A percentile compares a stretch with the other conserved stretches of the same genome.
Conservation (phyloP, 805 yeast species). For the Helenozyma baotianmanensis region DNA sequence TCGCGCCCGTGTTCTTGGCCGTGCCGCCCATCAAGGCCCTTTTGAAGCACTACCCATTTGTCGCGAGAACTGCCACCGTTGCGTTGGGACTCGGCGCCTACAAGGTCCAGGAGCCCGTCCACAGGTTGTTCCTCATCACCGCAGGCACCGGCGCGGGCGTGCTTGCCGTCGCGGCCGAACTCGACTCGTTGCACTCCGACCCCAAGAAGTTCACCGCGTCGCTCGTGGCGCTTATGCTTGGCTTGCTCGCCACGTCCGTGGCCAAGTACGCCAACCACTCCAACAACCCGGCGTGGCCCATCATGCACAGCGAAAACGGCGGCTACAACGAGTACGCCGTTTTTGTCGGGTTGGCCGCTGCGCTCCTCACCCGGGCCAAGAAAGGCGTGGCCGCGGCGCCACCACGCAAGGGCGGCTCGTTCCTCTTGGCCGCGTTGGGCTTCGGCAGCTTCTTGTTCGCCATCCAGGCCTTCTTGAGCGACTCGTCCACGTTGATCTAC, state of each 20-base stretch:
- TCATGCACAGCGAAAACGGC: conserved; percentile 79
- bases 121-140: conserved; percentile 60
- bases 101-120: conserved; percentile 60
- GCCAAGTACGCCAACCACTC: conserved; percentile 74
- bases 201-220: conserved; percentile 39
- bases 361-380: conserved; percentile 51
- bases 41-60: conserved; percentile 43
- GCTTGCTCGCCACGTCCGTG: conserved; percentile 68
- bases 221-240: conserved; percentile 58
- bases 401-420: conserved; percentile 37
- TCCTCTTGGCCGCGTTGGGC: conserved; percentile 55
- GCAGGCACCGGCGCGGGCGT: conserved; percentile 63
- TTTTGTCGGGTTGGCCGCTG: conserved; percentile 56
- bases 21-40: conserved; percentile 28
- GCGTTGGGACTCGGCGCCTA: conserved; percentile 74
- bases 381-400: conserved; percentile 5
- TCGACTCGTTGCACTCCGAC: conserved; percentile 29
- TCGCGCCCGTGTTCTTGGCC: conserved; percentile 55
- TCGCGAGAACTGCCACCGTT: conserved; percentile 52
- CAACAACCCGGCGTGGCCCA: conserved; percentile 95
- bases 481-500: conserved; percentile 77
- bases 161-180: conserved; percentile 54
- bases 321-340: conserved; percentile 78
- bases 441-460: conserved; percentile 74
- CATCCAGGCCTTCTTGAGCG: conserved; percentile 70